Evolutionary conservation across 768 basidiomycete species (phyloP), one percentile per base, ranked within the genome.

Genomic region (Mycena rebaudengoi): DNA sequence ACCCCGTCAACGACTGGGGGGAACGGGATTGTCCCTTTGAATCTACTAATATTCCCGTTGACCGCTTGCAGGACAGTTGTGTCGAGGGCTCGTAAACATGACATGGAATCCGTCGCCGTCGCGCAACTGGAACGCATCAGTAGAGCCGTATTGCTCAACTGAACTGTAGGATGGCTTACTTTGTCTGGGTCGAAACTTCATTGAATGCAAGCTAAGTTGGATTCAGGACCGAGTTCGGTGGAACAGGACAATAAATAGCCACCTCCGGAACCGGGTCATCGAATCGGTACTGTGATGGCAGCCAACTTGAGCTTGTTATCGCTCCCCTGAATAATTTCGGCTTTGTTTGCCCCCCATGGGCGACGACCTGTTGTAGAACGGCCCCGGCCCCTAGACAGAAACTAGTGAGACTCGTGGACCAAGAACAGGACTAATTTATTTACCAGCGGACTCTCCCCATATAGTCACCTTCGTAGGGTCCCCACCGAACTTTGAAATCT

Each of bases 1-100:
- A 67, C 59, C 12, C 75, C 78, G 37, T 80, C 79, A 5, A 80
- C 74, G 26, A 80, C 78, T 2, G 79, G 79, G 13, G 72, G 72
- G 32, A 74, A 73, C 25, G 59, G 21, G 25, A 70, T 75, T 2
- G 75, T 76, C 2, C 76, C 74, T 51, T 68, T 75, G 61, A 78
- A 74, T 7, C 73, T 74, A 5, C 66, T 73, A 48, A 79, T 70
- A 2, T 68, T 58, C n/a, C 35, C 56, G 65, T 79, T 80, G 26
- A 65, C 53, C 10, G 64, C 60, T 20, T 70, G 50, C 13, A 80
- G 61, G 35, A 65, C 66, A 8, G 33, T 39, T 3, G 32, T 67
- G 43, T 71, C 66, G 13, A 69, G 54, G 0, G 41, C 59, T 26
- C 74, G 70, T 6, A 78, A 59, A n/a, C 67, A 71, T 2, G 60